Evolutionary conservation across 352 stramenopile species (phyloP), one percentile per base, ranked within the genome.

Genomic region (Plasmopara halstedii): DNA sequence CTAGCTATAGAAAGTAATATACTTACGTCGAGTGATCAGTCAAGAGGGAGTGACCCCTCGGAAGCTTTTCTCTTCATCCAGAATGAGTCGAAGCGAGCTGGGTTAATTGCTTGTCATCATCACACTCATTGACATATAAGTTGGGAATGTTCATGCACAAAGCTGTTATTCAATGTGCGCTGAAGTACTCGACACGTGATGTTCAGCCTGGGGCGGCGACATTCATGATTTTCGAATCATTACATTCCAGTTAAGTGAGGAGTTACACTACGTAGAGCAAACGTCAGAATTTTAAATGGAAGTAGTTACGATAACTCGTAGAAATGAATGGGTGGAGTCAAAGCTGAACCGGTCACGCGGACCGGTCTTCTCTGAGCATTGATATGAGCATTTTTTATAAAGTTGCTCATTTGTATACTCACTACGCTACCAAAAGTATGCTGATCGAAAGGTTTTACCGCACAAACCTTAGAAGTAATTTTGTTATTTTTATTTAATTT

Each of bases 31-130:
- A 77, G 73, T 89, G 78, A 59, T 89, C 78, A 89, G 78, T 65
- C 73, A 85, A 85, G 77, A 88, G 77, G 76, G 76, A 73, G 80
- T 91, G 76, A 91, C 74, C 74, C 79, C 80, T 88, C 80, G 76
- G 73, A 79, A 88, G 65, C 73, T 78, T 39, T 83, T 88, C 67
- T 91, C 80, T 91, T 91, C 80, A 91, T 86, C 76, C 67, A 65
- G 62, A 65, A 73, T 54, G 34, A 63, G 73, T 91, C 80, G 80
- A 88, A 91, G 76, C 76, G 80, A 91, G 80, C 80, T 91, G 80
- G 73, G 80, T 70, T 87, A 59, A 80, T 71, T 79, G 58, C 32
- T 70, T 85, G 80, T 91, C 80, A 88, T 91, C 80, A 88, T 91
- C 59, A 88, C 77, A 91, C 80, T 82, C 64, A 43, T 29, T 19